Evolutionary conservation across 768 basidiomycete genomes (phyloP), one percentile per base, ranked within the genome.

Genomic region (Tephrocybe sp.): DNA sequence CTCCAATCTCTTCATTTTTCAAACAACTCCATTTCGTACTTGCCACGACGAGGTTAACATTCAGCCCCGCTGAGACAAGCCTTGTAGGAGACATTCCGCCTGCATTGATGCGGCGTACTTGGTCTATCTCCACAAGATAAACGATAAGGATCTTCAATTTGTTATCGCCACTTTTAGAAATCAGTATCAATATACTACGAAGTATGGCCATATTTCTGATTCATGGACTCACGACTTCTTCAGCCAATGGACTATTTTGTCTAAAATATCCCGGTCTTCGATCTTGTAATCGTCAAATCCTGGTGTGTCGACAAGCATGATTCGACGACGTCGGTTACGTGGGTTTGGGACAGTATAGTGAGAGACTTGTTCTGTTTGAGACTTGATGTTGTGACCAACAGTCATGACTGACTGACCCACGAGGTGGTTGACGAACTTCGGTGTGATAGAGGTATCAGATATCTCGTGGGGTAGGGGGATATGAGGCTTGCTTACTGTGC

Each of bases 1-100:
- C 17, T 15, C 49, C 49, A 24, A 44, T 15, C 11, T 32, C 24
- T 14, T 33, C 41, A 20, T 40, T 23, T 30, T 21, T 37, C 1
- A 51, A 36, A n/a, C 43, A 18, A 14, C 21, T 45, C 50, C 50
- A 51, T 17, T 51, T 51, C 17, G 50, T 51, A 18, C 42, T 51
- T 26, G 50, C 43, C 25, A 51, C 43, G 7, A 51, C 50, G 5
- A 51, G 24, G 24, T 32, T 33, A 32, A 8, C 26, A 30, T 21
- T 17, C 1, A 51, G 4, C 8, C 30, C 36, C 4, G 17, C 50
- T 5, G 25, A n/a, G 9, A 40, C 17, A 15, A 51, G 50, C 28
- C 45, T 51, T 43, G 14, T 11, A 4, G 50, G 50, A 6, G 24
- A 26, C 50, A 51, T 51, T 15, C 43, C 43, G 17, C 20, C 33